Conservation (phyloP, 257 asterid genomes). For the Penstemon newberryi region DNA sequence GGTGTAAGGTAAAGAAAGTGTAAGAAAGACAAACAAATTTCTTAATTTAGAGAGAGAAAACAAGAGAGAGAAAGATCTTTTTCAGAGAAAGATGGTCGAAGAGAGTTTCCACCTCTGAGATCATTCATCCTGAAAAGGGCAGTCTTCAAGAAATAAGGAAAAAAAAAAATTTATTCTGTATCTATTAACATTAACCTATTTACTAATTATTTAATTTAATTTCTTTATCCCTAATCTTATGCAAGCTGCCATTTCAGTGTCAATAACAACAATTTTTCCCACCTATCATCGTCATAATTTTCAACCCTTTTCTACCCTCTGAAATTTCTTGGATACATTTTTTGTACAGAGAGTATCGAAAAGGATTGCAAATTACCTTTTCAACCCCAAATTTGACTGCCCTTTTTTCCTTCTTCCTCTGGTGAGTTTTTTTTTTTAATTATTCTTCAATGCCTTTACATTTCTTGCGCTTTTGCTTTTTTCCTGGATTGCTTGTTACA, state of each 20-base stretch:
- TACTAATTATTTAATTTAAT: not conserved
- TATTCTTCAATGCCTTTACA: slow-evolving; percentile 3
- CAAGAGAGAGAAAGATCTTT: slow-evolving; percentile 36
- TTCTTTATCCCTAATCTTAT: slow-evolving; percentile 24
- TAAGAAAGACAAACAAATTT: slow-evolving; percentile 24
- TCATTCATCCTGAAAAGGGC: slow-evolving; percentile 70
- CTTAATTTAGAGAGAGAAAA: slow-evolving; percentile 44
- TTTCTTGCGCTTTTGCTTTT: slow-evolving; percentile 33
- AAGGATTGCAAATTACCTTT: slow-evolving; percentile 7
- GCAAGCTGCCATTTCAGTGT: slow-evolving; percentile 31
- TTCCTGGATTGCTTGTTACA: slow-evolving; percentile 32
- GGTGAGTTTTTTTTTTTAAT: slow-evolving; percentile 43
- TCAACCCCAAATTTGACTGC: not conserved
- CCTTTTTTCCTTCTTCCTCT: slow-evolving; percentile 30
- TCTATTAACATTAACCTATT: not conserved
- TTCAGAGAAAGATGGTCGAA: slow-evolving; percentile 88
- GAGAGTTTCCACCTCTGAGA: slow-evolving; percentile 88
- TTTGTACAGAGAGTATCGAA: slow-evolving; percentile 20
- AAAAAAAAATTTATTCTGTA: slow-evolving; percentile 23
- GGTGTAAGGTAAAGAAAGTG: slow-evolving; percentile 15
- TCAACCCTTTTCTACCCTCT: slow-evolving; percentile 26
- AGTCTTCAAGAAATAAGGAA: slow-evolving; percentile 31
- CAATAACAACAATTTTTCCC: slow-evolving; percentile 19
- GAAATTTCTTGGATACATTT: slow-evolving; percentile 24
- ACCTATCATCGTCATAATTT: slow-evolving; percentile 14